A percentile compares a stretch with the other conserved stretches of the same genome.
Conservation (phyloP, 257 asterid species). For the Verbena officinalis region DNA sequence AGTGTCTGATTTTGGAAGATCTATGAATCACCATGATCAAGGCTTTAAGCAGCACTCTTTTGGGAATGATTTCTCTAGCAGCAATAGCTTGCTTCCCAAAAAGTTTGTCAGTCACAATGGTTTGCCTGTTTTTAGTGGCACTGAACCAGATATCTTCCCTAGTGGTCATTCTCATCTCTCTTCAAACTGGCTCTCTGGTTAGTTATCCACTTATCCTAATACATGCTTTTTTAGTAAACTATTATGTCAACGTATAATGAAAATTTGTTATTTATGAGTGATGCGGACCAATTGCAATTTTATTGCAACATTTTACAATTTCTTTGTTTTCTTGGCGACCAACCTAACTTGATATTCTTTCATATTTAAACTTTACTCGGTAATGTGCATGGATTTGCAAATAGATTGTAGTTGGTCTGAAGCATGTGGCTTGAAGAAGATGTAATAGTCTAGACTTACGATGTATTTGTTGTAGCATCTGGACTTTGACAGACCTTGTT, state of each 20-base stretch:
- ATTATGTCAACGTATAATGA: no score
- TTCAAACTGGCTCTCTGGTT: conserved; percentile 69
- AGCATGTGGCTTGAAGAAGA: neutral
- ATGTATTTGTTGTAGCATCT: conserved; percentile 5
- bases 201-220: conserved; percentile 31
- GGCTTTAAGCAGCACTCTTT: conserved; percentile 46
- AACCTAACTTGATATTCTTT: no score
- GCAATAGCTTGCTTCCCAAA: conserved; percentile 50
- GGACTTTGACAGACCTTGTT: neutral
- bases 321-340: no score
- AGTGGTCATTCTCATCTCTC: conserved; percentile 48
- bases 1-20: conserved; percentile 45
- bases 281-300: no score
- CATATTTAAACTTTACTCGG: no score
- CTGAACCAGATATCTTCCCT: conserved; percentile 54
- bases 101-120: conserved; percentile 50
- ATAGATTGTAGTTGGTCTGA: neutral
- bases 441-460: neutral
- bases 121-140: conserved; percentile 47
- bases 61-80: conserved; percentile 50
- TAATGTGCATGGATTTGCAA: neutral
- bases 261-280: no score
- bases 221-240: neutral
- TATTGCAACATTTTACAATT: no score
- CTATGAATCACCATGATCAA: conserved; percentile 46